Percentiles rank a stretch among this genome's conserved stretches.
These are phyloP conservation scores for Mucor saturninus DNA, from an alignment of 371 early-diverging fungal species.

Conservation along the genomic window DNA sequence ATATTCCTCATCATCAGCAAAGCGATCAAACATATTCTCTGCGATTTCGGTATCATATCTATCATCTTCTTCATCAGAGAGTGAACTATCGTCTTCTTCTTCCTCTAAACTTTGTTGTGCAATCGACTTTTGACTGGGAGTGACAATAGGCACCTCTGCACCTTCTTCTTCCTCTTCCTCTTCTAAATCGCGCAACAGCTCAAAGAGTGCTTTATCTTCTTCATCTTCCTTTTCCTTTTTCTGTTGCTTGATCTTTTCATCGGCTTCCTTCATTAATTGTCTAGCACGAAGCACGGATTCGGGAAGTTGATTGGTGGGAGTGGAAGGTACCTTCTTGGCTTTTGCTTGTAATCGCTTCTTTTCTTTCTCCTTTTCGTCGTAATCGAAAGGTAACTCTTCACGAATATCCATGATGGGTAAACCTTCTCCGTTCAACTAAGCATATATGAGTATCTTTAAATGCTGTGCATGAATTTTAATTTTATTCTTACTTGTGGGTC, in stretches of 20 bases:
- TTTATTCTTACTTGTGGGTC: conserved; percentile 17
- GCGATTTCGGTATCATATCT: conserved; percentile 57
- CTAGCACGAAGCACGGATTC: conserved; percentile 37
- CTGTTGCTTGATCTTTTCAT: conserved; percentile 20
- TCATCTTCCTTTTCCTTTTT: conserved; percentile 8
- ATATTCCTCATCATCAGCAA: conserved; percentile 63
- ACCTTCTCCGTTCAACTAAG: conserved; percentile 85
- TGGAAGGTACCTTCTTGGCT: background rate
- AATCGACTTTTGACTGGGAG: too few species aligned
- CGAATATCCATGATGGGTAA: conserved; percentile 86
- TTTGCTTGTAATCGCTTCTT: conserved; percentile 5
- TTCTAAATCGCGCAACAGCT: conserved; percentile 57
- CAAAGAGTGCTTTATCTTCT: conserved; percentile 57
- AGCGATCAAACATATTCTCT: conserved; percentile 51
- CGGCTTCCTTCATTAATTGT: conserved; percentile 29
- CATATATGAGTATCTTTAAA: background rate
- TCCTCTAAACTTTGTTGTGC: conserved; percentile 12
- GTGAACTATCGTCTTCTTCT: conserved; percentile 42
- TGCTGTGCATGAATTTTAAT: background rate
- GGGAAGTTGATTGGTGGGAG: conserved; percentile 13
- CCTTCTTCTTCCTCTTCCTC: conserved; percentile 44
- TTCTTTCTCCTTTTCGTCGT: conserved; percentile 30
- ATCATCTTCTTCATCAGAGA: conserved; percentile 34
- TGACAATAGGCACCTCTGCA: too few species aligned
- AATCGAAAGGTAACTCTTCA: conserved; percentile 63